These are phyloP conservation scores for Firmiana major DNA, from an alignment of 345 rosid genomes.

Conservation along the genomic window DNA sequence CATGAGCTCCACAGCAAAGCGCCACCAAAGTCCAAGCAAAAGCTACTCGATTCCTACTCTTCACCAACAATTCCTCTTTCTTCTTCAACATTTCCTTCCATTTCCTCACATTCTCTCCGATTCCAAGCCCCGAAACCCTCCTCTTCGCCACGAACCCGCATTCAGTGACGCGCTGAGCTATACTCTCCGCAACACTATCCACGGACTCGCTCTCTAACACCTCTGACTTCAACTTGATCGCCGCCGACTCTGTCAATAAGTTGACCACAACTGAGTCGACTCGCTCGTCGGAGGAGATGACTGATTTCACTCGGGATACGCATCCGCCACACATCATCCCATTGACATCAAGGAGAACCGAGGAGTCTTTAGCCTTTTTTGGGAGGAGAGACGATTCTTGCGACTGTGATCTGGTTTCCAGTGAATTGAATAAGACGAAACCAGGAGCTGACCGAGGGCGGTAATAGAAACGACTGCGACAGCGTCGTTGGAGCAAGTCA, in stretches of 20 bases:
- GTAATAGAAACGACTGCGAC: conserved; percentile 12
- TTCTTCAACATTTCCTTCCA: conserved; percentile 75
- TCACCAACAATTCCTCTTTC: conserved; percentile 70
- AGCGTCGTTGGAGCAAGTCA: conserved; percentile 23
- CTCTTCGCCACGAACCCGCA: conserved; percentile 78
- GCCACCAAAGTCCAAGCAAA: conserved; percentile 97
- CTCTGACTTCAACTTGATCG: conserved; percentile 57
- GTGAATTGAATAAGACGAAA: conserved; percentile 38
- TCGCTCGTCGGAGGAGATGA: conserved; percentile 67
- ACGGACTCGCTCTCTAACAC: conserved; percentile 21
- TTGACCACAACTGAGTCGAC: conserved; percentile 89
- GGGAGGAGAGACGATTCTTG: conserved; percentile 18
- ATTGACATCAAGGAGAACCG: conserved; percentile 65
- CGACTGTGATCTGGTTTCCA: conserved; percentile 42
- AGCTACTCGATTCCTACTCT: conserved; percentile 79
- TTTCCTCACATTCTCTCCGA: conserved; percentile 71
- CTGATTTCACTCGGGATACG: conserved; percentile 67
- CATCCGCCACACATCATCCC: conserved; percentile 99
- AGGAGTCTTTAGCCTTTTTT: conserved; percentile 27
- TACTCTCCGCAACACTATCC: conserved; percentile 48
- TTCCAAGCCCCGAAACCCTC: conserved; percentile 71
- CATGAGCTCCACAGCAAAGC: conserved; percentile 87
- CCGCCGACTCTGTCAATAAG: conserved; percentile 86
- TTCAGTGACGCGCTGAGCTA: conserved; percentile 71
- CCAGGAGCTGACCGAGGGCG: conserved; percentile 20